Evolutionary conservation across 805 yeast genomes (phyloP).

Genomic region (Pichia deserticola): DNA sequence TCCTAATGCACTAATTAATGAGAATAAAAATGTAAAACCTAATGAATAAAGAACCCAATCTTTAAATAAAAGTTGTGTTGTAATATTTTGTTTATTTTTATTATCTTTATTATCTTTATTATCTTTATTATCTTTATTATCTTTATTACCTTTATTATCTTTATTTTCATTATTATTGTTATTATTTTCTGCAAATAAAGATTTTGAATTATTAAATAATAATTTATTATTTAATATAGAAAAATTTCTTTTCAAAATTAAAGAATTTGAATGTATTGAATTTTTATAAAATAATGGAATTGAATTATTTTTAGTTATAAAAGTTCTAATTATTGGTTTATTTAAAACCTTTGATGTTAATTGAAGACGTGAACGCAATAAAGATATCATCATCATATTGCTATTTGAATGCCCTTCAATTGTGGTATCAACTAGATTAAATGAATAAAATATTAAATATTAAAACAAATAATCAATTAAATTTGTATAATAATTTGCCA

Average conservation of each 20-base stretch:
- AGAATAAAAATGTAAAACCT: conserved; percentile 18
- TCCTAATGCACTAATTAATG: conserved; percentile 7
- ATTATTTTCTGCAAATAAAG: conserved; percentile 3
- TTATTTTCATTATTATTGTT: background rate
- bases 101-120: conserved; percentile 4
- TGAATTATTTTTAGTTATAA: too few relatives aligned
- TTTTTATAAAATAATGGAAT: too few relatives aligned
- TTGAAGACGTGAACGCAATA: too few relatives aligned
- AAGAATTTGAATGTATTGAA: too few relatives aligned
- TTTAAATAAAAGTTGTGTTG: conserved; percentile 12
- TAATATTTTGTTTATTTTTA: conserved; percentile 9
- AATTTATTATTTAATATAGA: conserved; percentile 13
- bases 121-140: conserved; percentile 6
- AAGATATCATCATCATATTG: too few relatives aligned
- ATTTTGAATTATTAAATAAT: conserved; percentile 11
- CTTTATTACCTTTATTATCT: conserved; percentile 4
- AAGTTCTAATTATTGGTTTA: too few relatives aligned
- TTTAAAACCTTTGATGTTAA: too few relatives aligned
- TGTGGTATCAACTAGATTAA: too few relatives aligned
- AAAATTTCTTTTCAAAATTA: conserved; percentile 2
- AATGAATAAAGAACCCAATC: conserved; percentile 25
- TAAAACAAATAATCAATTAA: too few relatives aligned
- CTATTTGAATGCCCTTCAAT: too few relatives aligned
- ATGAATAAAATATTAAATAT: too few relatives aligned
- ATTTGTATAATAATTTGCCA: too few relatives aligned